These are phyloP conservation scores for Hymenoscyphus repandus DNA, from an alignment of 2,329 filamentous ascomycete species.

Conservation along the genomic window DNA sequence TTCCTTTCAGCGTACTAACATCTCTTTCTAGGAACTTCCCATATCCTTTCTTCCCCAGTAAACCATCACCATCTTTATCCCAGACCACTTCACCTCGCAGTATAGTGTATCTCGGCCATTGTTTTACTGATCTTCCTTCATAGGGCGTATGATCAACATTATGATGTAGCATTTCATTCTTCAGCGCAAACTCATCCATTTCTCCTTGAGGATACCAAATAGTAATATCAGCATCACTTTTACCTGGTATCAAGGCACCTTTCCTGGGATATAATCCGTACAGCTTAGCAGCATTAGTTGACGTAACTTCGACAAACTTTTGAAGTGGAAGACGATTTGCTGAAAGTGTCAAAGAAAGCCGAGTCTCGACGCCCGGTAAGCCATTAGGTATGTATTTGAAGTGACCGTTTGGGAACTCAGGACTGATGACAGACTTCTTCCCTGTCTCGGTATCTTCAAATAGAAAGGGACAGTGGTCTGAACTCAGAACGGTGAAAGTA, in stretches of 20 bases:
- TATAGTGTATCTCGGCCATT: slow-evolving; percentile 59
- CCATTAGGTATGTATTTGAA: slow-evolving; percentile 57
- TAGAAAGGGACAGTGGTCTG: slow-evolving; percentile 33
- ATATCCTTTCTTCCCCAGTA: slow-evolving; percentile 43
- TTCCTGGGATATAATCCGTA: slow-evolving; percentile 50
- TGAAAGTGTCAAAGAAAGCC: slow-evolving; percentile 42
- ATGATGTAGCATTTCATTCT: slow-evolving; percentile 53
- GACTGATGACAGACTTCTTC: slow-evolving; percentile 44
- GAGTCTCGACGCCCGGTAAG: slow-evolving; percentile 51
- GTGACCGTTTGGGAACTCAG: slow-evolving; percentile 37
- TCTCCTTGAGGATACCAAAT: slow-evolving; percentile 49
- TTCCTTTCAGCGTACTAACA: slow-evolving; percentile 32
- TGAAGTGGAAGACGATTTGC: slow-evolving; percentile 37
- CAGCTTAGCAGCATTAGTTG: slow-evolving; percentile 51
- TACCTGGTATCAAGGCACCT: slow-evolving; percentile 44
- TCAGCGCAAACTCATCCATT: slow-evolving; percentile 39
- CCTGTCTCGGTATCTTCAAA: slow-evolving; percentile 42
- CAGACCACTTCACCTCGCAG: slow-evolving; percentile 53
- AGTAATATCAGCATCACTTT: slow-evolving; percentile 50
- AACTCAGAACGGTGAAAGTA: slow-evolving; percentile 47
- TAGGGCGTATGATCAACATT: slow-evolving; percentile 59
- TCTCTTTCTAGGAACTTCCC: slow-evolving; percentile 45
- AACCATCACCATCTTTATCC: slow-evolving; percentile 47
- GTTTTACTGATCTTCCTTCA: slow-evolving; percentile 49
- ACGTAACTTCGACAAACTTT: slow-evolving; percentile 50